phyloP scores from a whole-genome alignment of 495 filamentous ascomycete species.

The Aspergillus sclerotioniger region DNA sequence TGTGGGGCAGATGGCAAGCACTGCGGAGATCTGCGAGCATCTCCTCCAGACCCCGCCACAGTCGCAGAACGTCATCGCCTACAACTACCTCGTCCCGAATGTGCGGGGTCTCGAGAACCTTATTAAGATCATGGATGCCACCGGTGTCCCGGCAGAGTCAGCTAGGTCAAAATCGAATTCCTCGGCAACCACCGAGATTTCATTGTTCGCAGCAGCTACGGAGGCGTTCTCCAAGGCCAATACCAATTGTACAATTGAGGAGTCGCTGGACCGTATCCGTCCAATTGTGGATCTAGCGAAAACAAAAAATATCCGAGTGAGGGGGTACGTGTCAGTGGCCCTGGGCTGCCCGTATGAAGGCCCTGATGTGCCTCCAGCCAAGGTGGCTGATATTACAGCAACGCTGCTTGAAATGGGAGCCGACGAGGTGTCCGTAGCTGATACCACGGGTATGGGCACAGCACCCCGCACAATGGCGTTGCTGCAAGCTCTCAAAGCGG shows the following conservation, averaged over 20 bases:
- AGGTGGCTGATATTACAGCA: slow-evolving; percentile 80
- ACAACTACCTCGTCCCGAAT: slow-evolving; percentile 94
- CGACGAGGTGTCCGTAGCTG: slow-evolving; percentile 89
- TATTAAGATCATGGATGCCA: slow-evolving; percentile 42
- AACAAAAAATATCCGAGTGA: slow-evolving; percentile 66
- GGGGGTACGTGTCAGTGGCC: slow-evolving; percentile 93
- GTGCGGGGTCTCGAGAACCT: slow-evolving; percentile 68
- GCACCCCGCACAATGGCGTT: slow-evolving; percentile 73
- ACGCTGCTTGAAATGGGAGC: slow-evolving; percentile 89
- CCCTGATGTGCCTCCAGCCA: slow-evolving; percentile 70
- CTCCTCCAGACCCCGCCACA: slow-evolving; percentile 59
- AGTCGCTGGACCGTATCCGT: slow-evolving; percentile 72
- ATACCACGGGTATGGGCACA: slow-evolving; percentile 97
- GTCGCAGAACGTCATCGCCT: slow-evolving; percentile 67
- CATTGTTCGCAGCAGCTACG: slow-evolving; percentile 89
- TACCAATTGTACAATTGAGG: slow-evolving; percentile 83
- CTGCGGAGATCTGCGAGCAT: slow-evolving; percentile 73
- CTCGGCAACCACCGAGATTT: slow-evolving; percentile 64
- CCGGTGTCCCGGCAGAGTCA: slow-evolving; percentile 40
- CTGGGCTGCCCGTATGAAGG: slow-evolving; percentile 95
- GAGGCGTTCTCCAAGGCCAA: slow-evolving; percentile 90
- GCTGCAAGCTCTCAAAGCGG: slow-evolving; percentile 65
- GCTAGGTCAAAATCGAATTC: slow-evolving; percentile 34
- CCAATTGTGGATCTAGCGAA: slow-evolving; percentile 76
- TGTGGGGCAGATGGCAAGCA: slow-evolving; percentile 78